Conservation (phyloP, 2,329 filamentous ascomycete species). For the Bipolaris sorokiniana region DNA sequence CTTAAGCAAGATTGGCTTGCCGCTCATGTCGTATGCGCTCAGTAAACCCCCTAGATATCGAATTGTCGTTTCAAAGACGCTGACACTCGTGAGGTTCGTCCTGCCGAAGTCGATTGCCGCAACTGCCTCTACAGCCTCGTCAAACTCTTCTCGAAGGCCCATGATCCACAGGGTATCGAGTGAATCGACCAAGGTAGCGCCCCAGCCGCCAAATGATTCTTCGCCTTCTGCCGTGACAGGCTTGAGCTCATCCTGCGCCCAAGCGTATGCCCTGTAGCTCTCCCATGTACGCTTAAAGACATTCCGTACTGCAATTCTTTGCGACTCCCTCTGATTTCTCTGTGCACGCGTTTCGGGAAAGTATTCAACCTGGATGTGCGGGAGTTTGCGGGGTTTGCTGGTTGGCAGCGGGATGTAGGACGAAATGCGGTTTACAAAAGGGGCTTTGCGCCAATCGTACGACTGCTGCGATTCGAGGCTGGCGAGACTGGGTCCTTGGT, state of each 20-base stretch:
- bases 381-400: constrained; percentile 46
- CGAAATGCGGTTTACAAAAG: constrained; percentile 48
- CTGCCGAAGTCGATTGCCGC: constrained; percentile 54
- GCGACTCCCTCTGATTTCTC: constrained; percentile 36
- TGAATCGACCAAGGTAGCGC: constrained; percentile 55
- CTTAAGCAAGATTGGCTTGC: constrained; percentile 42
- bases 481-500: constrained; percentile 25
- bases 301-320: constrained; percentile 48
- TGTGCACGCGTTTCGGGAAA: constrained; percentile 40
- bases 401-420: constrained; percentile 48
- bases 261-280: constrained; percentile 53
- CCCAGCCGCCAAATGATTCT: constrained; percentile 58
- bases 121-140: constrained; percentile 54
- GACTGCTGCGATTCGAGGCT: constrained; percentile 29
- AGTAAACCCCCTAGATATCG: constrained; percentile 49
- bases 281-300: constrained; percentile 54
- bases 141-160: constrained; percentile 56
- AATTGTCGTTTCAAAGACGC: constrained; percentile 61
- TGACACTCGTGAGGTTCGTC: constrained; percentile 50
- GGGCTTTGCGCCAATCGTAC: constrained; percentile 52
- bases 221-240: constrained; percentile 49
- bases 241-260: constrained; percentile 55
- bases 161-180: constrained; percentile 58
- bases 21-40: constrained; percentile 48
- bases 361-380: constrained; percentile 51